Conservation (phyloP, 495 filamentous ascomycete genomes). For the Thermothielavioides terrestris region DNA sequence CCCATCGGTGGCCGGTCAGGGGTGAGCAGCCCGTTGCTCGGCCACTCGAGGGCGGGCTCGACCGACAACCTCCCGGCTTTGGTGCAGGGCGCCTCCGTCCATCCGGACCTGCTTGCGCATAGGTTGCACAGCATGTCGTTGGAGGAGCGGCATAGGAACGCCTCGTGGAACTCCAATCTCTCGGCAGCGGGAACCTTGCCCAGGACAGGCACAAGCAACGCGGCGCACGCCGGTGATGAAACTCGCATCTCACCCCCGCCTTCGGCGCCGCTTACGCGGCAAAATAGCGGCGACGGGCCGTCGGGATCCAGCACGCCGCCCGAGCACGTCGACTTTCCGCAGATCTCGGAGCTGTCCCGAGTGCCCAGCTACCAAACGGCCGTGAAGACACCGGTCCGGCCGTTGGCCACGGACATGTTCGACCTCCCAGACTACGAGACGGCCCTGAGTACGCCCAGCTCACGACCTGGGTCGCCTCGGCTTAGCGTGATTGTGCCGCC, state of each 20-base stretch:
- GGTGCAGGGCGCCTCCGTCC: slow-evolving; percentile 40
- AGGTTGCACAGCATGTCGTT: slow-evolving; percentile 52
- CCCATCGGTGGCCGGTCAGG: slow-evolving; percentile 57
- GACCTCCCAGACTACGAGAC: slow-evolving; percentile 36
- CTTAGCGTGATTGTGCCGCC: neutral
- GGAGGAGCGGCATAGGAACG: slow-evolving; percentile 29
- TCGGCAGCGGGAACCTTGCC: slow-evolving; percentile 16
- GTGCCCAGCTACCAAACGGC: slow-evolving; percentile 79
- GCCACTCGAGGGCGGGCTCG: slow-evolving; percentile 68
- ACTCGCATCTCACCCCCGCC: slow-evolving; percentile 23
- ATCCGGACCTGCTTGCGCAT: slow-evolving; percentile 53
- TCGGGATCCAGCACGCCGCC: slow-evolving; percentile 27
- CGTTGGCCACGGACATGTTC: slow-evolving; percentile 20
- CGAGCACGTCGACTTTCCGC: slow-evolving; percentile 54
- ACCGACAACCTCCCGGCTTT: slow-evolving; percentile 60
- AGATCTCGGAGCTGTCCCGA: slow-evolving; percentile 56
- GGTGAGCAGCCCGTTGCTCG: slow-evolving; percentile 64
- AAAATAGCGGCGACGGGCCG: slow-evolving; percentile 50
- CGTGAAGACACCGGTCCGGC: slow-evolving; percentile 47
- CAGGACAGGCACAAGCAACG: slow-evolving; percentile 24
- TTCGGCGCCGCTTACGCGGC: slow-evolving; percentile 42
- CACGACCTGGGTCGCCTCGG: slow-evolving; percentile 11
- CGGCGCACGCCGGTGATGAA: slow-evolving; percentile 23
- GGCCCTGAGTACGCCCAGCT: slow-evolving; percentile 26
- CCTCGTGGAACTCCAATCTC: slow-evolving; percentile 26